Base-by-base conservation (phyloP, 768 basidiomycete genomes). In the Lentinula guzmanii region DNA sequence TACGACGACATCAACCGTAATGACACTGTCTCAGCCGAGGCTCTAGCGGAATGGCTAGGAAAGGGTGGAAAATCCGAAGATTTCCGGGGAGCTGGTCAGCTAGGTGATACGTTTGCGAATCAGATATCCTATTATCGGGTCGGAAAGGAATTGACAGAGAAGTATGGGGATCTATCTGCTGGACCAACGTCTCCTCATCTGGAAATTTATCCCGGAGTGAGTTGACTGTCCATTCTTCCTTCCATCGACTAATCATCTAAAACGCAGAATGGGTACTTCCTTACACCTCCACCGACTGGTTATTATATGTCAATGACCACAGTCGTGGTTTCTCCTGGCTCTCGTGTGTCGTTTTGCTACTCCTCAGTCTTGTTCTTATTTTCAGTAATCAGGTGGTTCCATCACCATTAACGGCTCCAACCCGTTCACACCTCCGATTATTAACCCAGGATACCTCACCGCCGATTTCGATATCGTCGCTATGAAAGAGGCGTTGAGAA, bases 401-500 rank as follows among this genome's bases (percentile, higher is more conserved):
- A 64, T 72, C 15, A 65, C 65, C n/a, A 58, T 75, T 13, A 70
- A 68, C 50, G 66, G 68, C 3, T 65, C 61, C 37, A 61, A 72
- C 52, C 72, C 72, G 1, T 68, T 71, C 56, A 61, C 58, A 3
- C 31, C 63, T 1, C 71, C 74, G 1, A 45, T 73, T 31, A 72
- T 75, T 28, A 68, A 75, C 61, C 70, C 68, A 2, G 68, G 56
- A 4, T 59, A 67, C 42, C 57, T 73, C 18, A 55, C 46, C 0
- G 58, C 67, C 50, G 61, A 64, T 8, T 70, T 68, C 52, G 74
- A 73, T 43, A 28, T 70, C n/a, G 61, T 62, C 52, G 67, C 69
- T 6, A 68, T 77, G 69, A 63, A 65, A 5, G 65, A 71, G 43
- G 70, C 70, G 6, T 64, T 76, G 9, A 62, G 67, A 41, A 67